Evolutionary conservation across 345 rosid genomes (phyloP), one percentile per base, ranked within the genome.

Genomic region (Dipteronia dyeriana): DNA sequence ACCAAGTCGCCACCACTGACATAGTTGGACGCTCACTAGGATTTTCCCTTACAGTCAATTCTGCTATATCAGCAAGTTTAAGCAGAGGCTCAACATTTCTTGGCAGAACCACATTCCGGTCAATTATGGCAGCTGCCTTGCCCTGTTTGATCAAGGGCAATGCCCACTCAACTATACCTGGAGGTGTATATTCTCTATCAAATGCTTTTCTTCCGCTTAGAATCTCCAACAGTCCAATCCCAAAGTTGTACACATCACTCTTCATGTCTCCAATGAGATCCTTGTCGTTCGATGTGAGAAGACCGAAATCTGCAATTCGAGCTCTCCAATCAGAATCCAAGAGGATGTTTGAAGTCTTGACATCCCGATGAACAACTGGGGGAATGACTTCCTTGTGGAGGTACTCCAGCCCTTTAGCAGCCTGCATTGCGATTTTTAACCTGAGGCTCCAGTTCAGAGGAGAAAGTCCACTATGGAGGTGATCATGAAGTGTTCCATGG

Each of bases 311-410:
- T 10, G 98, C 94, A 41, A 95, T 87, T 23, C 99, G 66, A 29
- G 97, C 99, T 17, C 88, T 94, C 97, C 97, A 93, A 7, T 91
- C 97, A 3, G 91, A 81, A 74, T 95, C 98, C 82, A 95, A 85
- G 31, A 95, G 91, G 75, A 95, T 88, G 80, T 92, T 95, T 41
- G 92, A 92, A 65, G 86, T 87, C 82, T 91, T 92, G 74, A 95
- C 86, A 79, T 91, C 86, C 0, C 91, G 87, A 74, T 93, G 98
- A 59, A 88, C 81, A 9, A 95, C 82, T 10, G 90, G 87, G 13
- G 93, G 96, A 8, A 80, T 82, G 23, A 85, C 87, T 81, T 95
- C 94, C 76, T 71, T 83, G 86, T 93, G 99, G 59, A 95, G 91
- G 83, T 93, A 95, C 77, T 92, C 94, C 0, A 95, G 90, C 62